phyloP scores from a whole-genome alignment of 306 rosid genomes.

The Gynostemma pentaphyllum region DNA sequence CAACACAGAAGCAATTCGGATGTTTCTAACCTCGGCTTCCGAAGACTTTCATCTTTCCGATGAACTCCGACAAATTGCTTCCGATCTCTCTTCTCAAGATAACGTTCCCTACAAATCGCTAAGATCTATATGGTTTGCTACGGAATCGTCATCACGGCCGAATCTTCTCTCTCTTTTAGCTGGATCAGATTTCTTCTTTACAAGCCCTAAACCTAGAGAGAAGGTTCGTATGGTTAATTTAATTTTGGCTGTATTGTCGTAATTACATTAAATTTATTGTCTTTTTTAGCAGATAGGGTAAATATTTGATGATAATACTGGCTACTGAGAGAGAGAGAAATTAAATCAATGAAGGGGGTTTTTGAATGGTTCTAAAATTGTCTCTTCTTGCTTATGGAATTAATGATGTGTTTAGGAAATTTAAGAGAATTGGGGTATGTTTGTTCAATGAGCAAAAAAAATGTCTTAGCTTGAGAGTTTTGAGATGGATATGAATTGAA shows the following conservation, averaged over 20 bases:
- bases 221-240: conserved; percentile 36
- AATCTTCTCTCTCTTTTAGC: conserved; percentile 33
- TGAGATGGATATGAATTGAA: not conserved
- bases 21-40: conserved; percentile 44
- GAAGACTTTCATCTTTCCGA: conserved; percentile 30
- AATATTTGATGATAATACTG: not conserved
- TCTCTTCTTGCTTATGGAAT: too few relatives aligned
- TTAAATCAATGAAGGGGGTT: not conserved
- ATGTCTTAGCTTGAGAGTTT: too few relatives aligned
- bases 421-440: not conserved
- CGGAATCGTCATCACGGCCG: conserved; percentile 32
- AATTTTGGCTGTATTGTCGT: too few relatives aligned
- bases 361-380: not conserved
- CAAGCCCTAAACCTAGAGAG: conserved; percentile 71
- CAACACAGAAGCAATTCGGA: conserved; percentile 29
- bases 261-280: too few relatives aligned
- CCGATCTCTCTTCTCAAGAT: conserved; percentile 31
- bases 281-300: not conserved
- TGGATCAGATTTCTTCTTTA: conserved; percentile 38
- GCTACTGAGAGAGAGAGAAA: too few relatives aligned
- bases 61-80: conserved; percentile 46
- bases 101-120: conserved; percentile 40
- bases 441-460: not conserved
- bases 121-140: conserved; percentile 49
- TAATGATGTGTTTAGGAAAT: too few relatives aligned